Conservation (phyloP, 1,284 basidiomycete species). For the Erythrobasidium hasegawianum region DNA sequence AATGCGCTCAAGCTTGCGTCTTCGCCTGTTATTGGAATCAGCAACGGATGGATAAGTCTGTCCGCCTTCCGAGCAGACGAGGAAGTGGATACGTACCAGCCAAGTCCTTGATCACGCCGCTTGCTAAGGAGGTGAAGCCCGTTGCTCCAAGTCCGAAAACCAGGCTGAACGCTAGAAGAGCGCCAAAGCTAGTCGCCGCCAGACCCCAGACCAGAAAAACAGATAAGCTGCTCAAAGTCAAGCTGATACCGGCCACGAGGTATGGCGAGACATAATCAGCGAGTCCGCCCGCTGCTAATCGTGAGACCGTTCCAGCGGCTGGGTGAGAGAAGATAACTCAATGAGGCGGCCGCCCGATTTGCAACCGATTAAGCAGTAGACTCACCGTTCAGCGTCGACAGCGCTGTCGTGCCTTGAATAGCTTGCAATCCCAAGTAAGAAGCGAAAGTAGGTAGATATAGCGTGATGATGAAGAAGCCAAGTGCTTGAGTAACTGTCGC, state of each 20-base stretch:
- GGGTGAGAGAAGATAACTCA: no score
- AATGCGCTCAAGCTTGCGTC: constrained; percentile 18
- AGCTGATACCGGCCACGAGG: constrained; percentile 12
- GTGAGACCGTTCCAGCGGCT: constrained; percentile 20
- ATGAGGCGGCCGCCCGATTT: background rate
- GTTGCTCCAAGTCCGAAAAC: constrained; percentile 22
- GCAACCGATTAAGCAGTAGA: background rate
- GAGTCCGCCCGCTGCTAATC: constrained; percentile 8
- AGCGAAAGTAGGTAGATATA: constrained; percentile 29
- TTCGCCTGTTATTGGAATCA: constrained; percentile 7
- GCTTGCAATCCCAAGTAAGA: constrained; percentile 4
- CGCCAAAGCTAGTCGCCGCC: constrained; percentile 16
- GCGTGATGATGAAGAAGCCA: constrained; percentile 17
- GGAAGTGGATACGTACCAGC: constrained; percentile 9
- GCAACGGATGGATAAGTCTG: no score
- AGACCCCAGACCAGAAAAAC: constrained; percentile 25
- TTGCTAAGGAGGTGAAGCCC: constrained; percentile 23
- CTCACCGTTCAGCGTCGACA: constrained; percentile 18
- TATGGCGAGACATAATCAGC: constrained; percentile 18
- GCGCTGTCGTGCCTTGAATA: constrained; percentile 19
- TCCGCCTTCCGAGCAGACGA: no score
- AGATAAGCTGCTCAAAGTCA: constrained; percentile 12
- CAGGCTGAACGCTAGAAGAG: constrained; percentile 12
- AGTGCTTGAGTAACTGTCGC: constrained; percentile 22
- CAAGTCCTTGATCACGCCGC: constrained; percentile 22